Conservation (phyloP, 768 basidiomycete genomes). For the Hericium rajendrae region DNA sequence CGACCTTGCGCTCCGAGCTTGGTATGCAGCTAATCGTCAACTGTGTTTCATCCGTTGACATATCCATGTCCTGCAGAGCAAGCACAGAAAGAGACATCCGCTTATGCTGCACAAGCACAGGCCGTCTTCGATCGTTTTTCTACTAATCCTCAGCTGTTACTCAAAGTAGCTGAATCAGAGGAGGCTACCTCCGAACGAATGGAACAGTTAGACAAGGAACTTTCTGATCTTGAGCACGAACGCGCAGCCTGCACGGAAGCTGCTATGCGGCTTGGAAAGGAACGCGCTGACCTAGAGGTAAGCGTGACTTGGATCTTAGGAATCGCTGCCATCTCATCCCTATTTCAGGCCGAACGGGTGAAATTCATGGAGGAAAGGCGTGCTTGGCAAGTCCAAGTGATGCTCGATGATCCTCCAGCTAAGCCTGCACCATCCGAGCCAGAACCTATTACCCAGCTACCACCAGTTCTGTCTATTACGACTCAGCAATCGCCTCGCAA, state of each 20-base stretch:
- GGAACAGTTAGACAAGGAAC: constrained; percentile 45
- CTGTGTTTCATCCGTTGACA: neutral
- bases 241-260: constrained; percentile 56
- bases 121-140: constrained; percentile 48
- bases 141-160: neutral
- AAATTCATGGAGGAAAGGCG: constrained; percentile 60
- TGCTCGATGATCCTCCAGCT: constrained; percentile 44
- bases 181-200: neutral
- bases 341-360: constrained; percentile 46
- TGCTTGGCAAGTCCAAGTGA: constrained; percentile 59
- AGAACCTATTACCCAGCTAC: constrained; percentile 15
- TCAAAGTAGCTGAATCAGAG: no score
- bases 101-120: constrained; percentile 25
- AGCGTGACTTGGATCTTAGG: constrained; percentile 1
- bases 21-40: constrained; percentile 28
- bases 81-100: constrained; percentile 34
- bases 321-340: neutral
- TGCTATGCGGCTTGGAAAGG: constrained; percentile 51
- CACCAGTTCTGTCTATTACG: constrained; percentile 12
- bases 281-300: constrained; percentile 62
- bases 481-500: constrained; percentile 35
- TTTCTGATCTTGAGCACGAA: constrained; percentile 54
- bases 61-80: constrained; percentile 27
- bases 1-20: constrained; percentile 45
- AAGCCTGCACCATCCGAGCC: neutral